Base-by-base conservation (phyloP, 805 yeast species). In the Yarrowia sp. region DNA sequence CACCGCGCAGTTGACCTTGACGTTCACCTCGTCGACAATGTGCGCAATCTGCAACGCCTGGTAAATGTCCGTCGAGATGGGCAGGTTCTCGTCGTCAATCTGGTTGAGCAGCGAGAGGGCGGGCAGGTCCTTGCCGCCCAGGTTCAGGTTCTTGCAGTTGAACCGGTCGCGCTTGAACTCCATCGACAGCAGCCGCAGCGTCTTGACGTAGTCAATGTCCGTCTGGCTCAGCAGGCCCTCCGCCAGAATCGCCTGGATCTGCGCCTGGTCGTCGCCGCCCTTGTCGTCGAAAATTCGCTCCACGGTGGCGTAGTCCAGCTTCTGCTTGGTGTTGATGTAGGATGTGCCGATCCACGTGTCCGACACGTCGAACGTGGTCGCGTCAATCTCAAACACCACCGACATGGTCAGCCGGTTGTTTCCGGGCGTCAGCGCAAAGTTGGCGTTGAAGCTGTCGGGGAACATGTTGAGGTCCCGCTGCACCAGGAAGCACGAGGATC, bases 401-500 rank as follows among this genome's bases (percentile, higher is more conserved):
- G 96, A 86, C 9, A 94, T 65, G 0, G 96, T 84, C 44, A 91
- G 83, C 31, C 84, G 80, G 63, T 78, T 77, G 63, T 81, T 82
- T 63, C 81, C 83, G 55, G 81, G 85, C 32, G 79, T 79, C 70
- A 92, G 84, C 2, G 90, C 84, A 13, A 68, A 68, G 36, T 84
- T 74, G 22, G 80, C 68, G 6, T 84, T 81, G 68, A 93, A 78
- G 47, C 81, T 80, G 44, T 77, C 76, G 8, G 97, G 97, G 66
- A 86, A 81, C 67, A 91, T 78, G 63, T 86, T 82, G 44, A 84
- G 81, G 27, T 81, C 78, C 64, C 81, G 82, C 71, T 92, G 97
- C 13, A 96, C 94, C 72, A 92, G 80, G 69, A 86, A 88, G 3
- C 93, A 97, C 7, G 97, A 85, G 4, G 93, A 84, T 0, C 96